Evolutionary conservation across 129 eudicot species (phyloP).

Genomic region (Helichrysum umbraculigerum): DNA sequence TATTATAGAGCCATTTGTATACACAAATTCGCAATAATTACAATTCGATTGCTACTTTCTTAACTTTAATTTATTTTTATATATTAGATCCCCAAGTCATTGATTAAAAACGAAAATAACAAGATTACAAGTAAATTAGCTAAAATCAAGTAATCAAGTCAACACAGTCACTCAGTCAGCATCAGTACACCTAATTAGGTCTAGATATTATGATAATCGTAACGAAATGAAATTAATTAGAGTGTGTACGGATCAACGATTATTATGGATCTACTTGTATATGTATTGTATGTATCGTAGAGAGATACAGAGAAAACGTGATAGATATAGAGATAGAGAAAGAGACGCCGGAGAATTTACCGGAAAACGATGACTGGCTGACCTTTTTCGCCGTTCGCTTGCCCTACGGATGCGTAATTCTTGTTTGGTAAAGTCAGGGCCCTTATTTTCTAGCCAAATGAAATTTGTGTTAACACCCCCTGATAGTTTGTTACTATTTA

Average conservation of each 20-base stretch:
- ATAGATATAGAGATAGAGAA: neutral
- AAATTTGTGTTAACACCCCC: slow-evolving; percentile 6
- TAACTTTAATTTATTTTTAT: neutral
- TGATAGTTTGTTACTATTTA: slow-evolving; percentile 11
- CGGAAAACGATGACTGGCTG: slow-evolving; percentile 40
- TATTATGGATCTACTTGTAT: slow-evolving; percentile 1
- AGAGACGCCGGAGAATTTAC: slow-evolving; percentile 25
- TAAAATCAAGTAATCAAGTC: neutral
- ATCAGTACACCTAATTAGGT: neutral
- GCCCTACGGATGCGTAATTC: slow-evolving; percentile 32
- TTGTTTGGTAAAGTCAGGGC: slow-evolving; percentile 22
- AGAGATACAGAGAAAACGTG: neutral
- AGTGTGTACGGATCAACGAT: slow-evolving; percentile 17
- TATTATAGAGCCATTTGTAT: neutral
- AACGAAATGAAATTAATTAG: neutral
- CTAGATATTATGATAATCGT: neutral
- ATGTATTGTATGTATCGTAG: neutral
- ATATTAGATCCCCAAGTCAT: neutral
- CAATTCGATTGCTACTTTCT: too few species aligned
- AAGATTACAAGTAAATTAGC: neutral
- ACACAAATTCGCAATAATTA: neutral
- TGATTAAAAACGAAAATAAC: neutral
- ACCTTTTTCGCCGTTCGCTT: slow-evolving; percentile 32
- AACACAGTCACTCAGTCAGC: neutral
- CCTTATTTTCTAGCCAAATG: neutral